A percentile compares a stretch with the other conserved stretches of the same genome.
Conservation (phyloP, 2,329 filamentous ascomycete species). For the Blumeria graminis region DNA sequence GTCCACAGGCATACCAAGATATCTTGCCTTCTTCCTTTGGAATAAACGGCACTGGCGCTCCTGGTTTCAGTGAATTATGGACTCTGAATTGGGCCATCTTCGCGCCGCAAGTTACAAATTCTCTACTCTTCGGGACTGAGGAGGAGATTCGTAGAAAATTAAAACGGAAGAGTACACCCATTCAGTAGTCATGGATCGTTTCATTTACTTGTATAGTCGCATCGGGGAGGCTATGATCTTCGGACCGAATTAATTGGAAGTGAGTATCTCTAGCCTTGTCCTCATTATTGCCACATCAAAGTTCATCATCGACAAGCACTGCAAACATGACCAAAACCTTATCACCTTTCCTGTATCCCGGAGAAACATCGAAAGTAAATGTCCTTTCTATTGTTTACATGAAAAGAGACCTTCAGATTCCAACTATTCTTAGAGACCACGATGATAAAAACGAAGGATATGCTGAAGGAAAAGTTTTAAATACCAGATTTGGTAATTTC, state of each 20-base stretch:
- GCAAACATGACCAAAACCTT: slow-evolving; percentile 8
- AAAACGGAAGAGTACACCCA: slow-evolving; percentile 5
- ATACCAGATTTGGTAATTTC: slow-evolving; percentile 84
- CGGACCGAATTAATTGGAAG: too few relatives aligned
- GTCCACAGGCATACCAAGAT: slow-evolving; percentile 49
- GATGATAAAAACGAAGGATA: slow-evolving; percentile 45
- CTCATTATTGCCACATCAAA: too few relatives aligned
- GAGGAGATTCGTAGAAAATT: slow-evolving; percentile 4
- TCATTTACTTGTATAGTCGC: too few relatives aligned
- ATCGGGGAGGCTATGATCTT: too few relatives aligned
- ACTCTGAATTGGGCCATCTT: slow-evolving; percentile 13
- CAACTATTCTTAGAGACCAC: slow-evolving; percentile 41
- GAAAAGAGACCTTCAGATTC: slow-evolving; percentile 63
- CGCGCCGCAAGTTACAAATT: slow-evolving; percentile 1
- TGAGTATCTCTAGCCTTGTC: too few relatives aligned
- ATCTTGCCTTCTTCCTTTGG: slow-evolving; percentile 11
- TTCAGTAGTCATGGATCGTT: slow-evolving; percentile 4
- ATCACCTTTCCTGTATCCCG: slow-evolving; percentile 67
- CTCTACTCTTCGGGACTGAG: not conserved
- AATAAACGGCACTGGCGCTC: slow-evolving; percentile 11
- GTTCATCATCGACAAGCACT: too few relatives aligned
- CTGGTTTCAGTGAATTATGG: slow-evolving; percentile 14
- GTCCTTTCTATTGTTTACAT: slow-evolving; percentile 67
- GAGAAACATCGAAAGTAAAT: slow-evolving; percentile 33
- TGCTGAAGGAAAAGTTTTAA: slow-evolving; percentile 54